phyloP scores from a whole-genome alignment of 805 yeast species.

The Grigorovia humatica region DNA sequence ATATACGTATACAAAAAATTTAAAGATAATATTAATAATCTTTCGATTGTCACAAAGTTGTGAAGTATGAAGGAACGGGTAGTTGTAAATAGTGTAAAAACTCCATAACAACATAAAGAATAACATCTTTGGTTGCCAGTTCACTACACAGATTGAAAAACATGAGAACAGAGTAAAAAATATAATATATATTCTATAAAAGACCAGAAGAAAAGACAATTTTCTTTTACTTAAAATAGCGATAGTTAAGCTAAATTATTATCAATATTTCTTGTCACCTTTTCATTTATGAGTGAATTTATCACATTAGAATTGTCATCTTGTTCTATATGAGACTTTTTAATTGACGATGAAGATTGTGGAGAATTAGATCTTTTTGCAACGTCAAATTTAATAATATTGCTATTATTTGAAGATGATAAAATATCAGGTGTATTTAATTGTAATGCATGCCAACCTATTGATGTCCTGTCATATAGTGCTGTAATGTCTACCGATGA shows the following conservation, averaged over 20 bases:
- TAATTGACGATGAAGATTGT: background rate
- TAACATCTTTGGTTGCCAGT: too few relatives aligned
- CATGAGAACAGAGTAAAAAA: too few relatives aligned
- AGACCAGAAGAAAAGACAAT: background rate
- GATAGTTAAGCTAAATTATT: background rate
- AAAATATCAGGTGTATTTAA: conserved; percentile 1
- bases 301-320: background rate
- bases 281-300: background rate
- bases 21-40: too few relatives aligned
- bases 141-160: too few relatives aligned
- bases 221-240: background rate
- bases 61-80: too few relatives aligned
- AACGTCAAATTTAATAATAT: background rate
- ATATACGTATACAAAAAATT: background rate
- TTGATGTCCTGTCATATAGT: conserved; percentile 22
- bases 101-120: too few relatives aligned
- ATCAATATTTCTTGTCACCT: background rate
- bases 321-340: background rate
- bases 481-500: conserved; percentile 32
- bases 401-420: background rate
- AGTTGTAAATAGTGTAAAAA: too few relatives aligned
- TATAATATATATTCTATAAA: too few relatives aligned
- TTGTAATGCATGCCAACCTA: conserved; percentile 22
- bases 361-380: background rate
- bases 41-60: too few relatives aligned